phyloP scores from a whole-genome alignment of 2,329 filamentous ascomycete species.

The Fusarium denticulatum region DNA sequence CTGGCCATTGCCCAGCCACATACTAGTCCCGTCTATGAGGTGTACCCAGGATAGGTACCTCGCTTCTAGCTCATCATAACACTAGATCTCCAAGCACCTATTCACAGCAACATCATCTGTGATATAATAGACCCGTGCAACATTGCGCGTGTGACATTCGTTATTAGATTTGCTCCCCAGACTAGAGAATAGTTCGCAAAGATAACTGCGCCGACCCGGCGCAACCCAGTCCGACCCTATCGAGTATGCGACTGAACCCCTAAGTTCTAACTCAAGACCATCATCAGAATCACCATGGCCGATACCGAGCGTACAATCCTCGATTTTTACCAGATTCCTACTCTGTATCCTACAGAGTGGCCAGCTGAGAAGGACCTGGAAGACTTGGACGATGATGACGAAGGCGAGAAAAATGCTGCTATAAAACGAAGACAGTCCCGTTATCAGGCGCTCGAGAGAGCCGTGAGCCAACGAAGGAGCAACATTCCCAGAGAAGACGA shows the following conservation, averaged over 20 bases:
- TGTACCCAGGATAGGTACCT: background rate
- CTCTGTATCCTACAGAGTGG: constrained; percentile 84
- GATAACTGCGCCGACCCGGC: background rate
- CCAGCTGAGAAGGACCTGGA: constrained; percentile 81
- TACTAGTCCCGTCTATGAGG: background rate
- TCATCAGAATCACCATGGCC: constrained; percentile 58
- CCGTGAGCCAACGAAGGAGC: constrained; percentile 73
- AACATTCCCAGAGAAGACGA: constrained; percentile 74
- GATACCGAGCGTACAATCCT: constrained; percentile 82
- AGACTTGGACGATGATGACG: constrained; percentile 67
- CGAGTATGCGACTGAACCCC: constrained; percentile 32
- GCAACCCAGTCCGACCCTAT: constrained; percentile 3
- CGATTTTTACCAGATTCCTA: constrained; percentile 89
- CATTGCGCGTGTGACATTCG: background rate
- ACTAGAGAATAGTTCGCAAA: background rate
- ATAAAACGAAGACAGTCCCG: constrained; percentile 74
- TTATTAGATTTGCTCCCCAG: background rate
- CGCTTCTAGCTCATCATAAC: constrained; percentile 17
- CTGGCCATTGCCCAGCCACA: background rate
- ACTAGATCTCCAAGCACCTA: constrained; percentile 8
- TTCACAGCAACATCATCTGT: constrained; percentile 1
- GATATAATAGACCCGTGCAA: background rate
- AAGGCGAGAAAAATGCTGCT: constrained; percentile 61
- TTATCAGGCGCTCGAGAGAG: constrained; percentile 85
- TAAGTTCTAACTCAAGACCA: constrained; percentile 28